phyloP scores from a whole-genome alignment of 2,329 filamentous ascomycete species.

The Penicillium polonicum region DNA sequence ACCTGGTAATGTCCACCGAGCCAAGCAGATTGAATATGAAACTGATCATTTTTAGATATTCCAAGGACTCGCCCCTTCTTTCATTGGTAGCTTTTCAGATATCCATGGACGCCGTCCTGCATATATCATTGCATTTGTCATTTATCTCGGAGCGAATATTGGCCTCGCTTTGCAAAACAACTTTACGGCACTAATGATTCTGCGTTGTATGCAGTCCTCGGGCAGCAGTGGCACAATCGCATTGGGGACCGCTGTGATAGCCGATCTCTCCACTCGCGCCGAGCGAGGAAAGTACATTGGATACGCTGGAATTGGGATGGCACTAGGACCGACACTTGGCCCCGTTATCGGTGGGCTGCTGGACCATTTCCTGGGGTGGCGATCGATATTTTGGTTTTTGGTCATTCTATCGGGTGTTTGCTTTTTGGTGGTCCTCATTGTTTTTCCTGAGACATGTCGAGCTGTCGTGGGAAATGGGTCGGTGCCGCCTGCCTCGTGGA shows the following conservation, averaged over 20 bases:
- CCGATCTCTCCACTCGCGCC: conserved; percentile 66
- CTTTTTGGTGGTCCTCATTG: conserved; percentile 55
- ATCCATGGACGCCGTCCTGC: conserved; percentile 61
- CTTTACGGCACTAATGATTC: conserved; percentile 36
- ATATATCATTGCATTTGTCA: conserved; percentile 57
- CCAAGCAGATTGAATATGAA: neutral
- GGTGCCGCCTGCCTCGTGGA: conserved; percentile 25
- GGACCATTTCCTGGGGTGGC: conserved; percentile 64
- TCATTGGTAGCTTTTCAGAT: conserved; percentile 61
- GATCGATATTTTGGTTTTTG: conserved; percentile 69
- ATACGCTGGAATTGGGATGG: conserved; percentile 59
- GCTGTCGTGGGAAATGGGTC: conserved; percentile 40
- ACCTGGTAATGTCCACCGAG: conserved; percentile 38
- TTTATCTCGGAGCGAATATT: conserved; percentile 39
- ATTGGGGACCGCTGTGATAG: conserved; percentile 68
- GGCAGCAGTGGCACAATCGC: conserved; percentile 69
- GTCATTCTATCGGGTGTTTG: conserved; percentile 49
- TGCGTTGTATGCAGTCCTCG: conserved; percentile 39
- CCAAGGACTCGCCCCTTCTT: conserved; percentile 60
- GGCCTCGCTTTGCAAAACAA: conserved; percentile 38
- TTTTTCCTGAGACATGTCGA: conserved; percentile 54
- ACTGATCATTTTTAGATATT: conserved; percentile 44
- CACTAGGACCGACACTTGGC: conserved; percentile 51
- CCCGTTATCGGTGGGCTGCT: conserved; percentile 66
- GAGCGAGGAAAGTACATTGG: conserved; percentile 74